These are phyloP conservation scores for Phoma sp. DNA, from an alignment of 2,329 filamentous ascomycete genomes.

Conservation along the genomic window DNA sequence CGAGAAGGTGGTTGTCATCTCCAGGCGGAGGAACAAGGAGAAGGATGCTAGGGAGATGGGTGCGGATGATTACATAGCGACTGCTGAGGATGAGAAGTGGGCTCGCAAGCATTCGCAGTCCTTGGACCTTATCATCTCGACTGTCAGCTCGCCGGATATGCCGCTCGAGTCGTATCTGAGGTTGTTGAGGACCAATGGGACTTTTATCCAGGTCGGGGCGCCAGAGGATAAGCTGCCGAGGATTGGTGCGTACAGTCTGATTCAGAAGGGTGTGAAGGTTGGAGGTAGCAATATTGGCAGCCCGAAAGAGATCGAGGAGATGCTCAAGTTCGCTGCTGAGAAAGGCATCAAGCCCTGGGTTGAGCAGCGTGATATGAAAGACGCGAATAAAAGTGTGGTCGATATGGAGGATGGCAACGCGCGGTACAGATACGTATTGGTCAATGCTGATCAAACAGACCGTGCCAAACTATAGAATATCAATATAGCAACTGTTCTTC, in stretches of 20 bases:
- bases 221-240: constrained; percentile 64
- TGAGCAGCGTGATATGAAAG: constrained; percentile 63
- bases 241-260: constrained; percentile 64
- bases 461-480: constrained; percentile 30
- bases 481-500: too few relatives aligned
- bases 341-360: constrained; percentile 67
- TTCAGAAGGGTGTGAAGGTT: constrained; percentile 59
- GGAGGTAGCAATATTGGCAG: constrained; percentile 57
- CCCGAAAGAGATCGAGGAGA: constrained; percentile 65
- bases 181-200: constrained; percentile 65
- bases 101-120: constrained; percentile 63
- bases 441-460: constrained; percentile 34
- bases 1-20: constrained; percentile 69
- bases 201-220: constrained; percentile 71
- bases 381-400: constrained; percentile 61
- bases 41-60: constrained; percentile 67
- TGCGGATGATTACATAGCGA: constrained; percentile 67
- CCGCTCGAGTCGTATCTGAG: constrained; percentile 67
- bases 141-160: constrained; percentile 65
- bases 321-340: constrained; percentile 65
- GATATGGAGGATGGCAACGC: constrained; percentile 64
- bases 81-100: constrained; percentile 56
- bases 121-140: constrained; percentile 66
- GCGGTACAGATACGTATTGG: constrained; percentile 50
- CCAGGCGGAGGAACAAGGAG: constrained; percentile 63